Conservation (phyloP, 805 yeast species). For the Monosporozyma solicola region DNA sequence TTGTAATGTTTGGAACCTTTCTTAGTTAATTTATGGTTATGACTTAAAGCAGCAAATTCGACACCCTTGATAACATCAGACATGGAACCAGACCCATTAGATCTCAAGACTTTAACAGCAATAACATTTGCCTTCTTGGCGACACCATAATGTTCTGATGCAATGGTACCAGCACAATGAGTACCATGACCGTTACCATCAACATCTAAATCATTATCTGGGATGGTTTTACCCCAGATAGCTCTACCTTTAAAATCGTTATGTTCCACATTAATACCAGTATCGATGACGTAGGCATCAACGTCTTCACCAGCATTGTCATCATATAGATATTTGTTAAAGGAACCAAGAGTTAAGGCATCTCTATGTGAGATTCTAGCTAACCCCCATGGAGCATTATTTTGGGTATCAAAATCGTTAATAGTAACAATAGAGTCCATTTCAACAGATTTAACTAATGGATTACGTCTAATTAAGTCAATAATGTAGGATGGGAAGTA, state of each 20-base stretch:
- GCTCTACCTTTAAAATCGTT: slow-evolving; percentile 80
- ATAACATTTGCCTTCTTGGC: slow-evolving; percentile 72
- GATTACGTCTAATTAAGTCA: slow-evolving; percentile 61
- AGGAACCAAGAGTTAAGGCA: slow-evolving; percentile 55
- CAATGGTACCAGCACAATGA: slow-evolving; percentile 95
- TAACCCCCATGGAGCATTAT: slow-evolving; percentile 91
- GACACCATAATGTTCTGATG: slow-evolving; percentile 69
- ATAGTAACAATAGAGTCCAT: slow-evolving; percentile 64
- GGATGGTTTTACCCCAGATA: slow-evolving; percentile 75
- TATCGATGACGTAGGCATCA: slow-evolving; percentile 80
- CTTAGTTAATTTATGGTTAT: slow-evolving; percentile 41
- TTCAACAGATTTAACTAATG: slow-evolving; percentile 62
- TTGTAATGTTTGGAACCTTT: slow-evolving; percentile 56
- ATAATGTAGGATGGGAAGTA: slow-evolving; percentile 67
- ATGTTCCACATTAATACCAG: slow-evolving; percentile 74
- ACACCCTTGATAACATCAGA: slow-evolving; percentile 80
- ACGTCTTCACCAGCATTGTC: slow-evolving; percentile 74
- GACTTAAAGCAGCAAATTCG: slow-evolving; percentile 72
- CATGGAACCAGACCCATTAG: slow-evolving; percentile 77
- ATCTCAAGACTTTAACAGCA: slow-evolving; percentile 76
- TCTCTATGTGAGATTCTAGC: slow-evolving; percentile 83
- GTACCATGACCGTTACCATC: slow-evolving; percentile 96
- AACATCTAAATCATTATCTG: slow-evolving; percentile 54
- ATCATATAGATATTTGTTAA: slow-evolving; percentile 66
- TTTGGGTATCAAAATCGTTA: slow-evolving; percentile 55